Evolutionary conservation across 768 basidiomycete species (phyloP).

Genomic region (Pulveroboletus sp.): DNA sequence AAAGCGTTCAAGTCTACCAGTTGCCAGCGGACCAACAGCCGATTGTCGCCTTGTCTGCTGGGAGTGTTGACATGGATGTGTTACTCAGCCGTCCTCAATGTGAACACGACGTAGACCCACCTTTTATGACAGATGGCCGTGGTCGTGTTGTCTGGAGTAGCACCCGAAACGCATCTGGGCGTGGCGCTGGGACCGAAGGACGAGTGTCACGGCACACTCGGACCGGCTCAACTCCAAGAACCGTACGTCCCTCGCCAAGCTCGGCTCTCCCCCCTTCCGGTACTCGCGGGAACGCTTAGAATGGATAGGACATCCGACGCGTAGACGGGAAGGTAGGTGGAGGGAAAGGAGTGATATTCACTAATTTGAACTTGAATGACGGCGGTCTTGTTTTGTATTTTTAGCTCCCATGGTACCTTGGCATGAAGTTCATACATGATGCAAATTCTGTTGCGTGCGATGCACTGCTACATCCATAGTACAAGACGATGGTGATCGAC

Average conservation of each 20-base stretch:
- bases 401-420: slow-evolving; percentile 3
- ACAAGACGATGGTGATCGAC: background rate
- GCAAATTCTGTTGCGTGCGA: background rate
- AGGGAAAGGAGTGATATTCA: slow-evolving; percentile 12
- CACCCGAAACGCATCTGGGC: slow-evolving; percentile 19
- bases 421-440: background rate
- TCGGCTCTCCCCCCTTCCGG: slow-evolving; percentile 7
- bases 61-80: slow-evolving; percentile 1
- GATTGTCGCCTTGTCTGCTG: slow-evolving; percentile 1
- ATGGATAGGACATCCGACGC: slow-evolving; percentile 19
- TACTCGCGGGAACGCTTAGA: slow-evolving; percentile 16
- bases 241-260: slow-evolving; percentile 13
- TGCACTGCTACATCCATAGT: background rate
- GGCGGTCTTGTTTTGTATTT: slow-evolving; percentile 10
- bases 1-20: background rate
- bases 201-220: slow-evolving; percentile 22
- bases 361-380: slow-evolving; percentile 4
- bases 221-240: slow-evolving; percentile 18
- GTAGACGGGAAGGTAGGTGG: slow-evolving; percentile 17
- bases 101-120: slow-evolving; percentile 41
- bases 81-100: slow-evolving; percentile 15
- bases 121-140: slow-evolving; percentile 64
- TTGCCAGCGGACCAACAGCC: slow-evolving; percentile 2
- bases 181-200: slow-evolving; percentile 17
- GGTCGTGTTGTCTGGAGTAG: slow-evolving; percentile 54